phyloP scores from a whole-genome alignment of 495 filamentous ascomycete species.

The Letharia lupina region DNA sequence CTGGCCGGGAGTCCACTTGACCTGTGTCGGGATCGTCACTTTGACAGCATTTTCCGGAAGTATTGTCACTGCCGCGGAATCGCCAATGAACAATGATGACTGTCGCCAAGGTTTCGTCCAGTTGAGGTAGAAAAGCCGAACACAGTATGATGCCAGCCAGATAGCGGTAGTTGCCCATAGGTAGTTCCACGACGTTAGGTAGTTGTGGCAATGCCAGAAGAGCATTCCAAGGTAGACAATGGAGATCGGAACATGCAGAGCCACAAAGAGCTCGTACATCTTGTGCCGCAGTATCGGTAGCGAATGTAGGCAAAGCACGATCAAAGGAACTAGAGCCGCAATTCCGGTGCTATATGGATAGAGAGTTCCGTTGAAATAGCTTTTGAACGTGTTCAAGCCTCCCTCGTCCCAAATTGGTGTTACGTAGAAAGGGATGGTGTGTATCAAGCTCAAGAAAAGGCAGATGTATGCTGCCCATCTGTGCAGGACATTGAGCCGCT shows the following conservation, averaged over 20 bases:
- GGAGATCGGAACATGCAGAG: constrained; percentile 72
- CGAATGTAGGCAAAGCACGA: constrained; percentile 76
- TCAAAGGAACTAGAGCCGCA: constrained; percentile 73
- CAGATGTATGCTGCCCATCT: constrained; percentile 88
- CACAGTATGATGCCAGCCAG: constrained; percentile 57
- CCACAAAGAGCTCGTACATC: constrained; percentile 78
- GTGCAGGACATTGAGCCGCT: constrained; percentile 87
- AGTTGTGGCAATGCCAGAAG: constrained; percentile 95
- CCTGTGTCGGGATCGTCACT: constrained; percentile 83
- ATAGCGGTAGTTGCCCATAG: constrained; percentile 75
- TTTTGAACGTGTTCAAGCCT: constrained; percentile 55
- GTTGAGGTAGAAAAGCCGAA: constrained; percentile 69
- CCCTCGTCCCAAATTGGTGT: constrained; percentile 76
- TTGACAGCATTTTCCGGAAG: constrained; percentile 90
- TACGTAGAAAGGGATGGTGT: constrained; percentile 83
- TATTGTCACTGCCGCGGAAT: constrained; percentile 76
- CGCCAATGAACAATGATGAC: constrained; percentile 71
- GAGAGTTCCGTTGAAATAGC: constrained; percentile 53
- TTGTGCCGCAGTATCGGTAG: constrained; percentile 55
- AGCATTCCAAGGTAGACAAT: constrained; percentile 74
- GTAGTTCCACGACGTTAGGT: constrained; percentile 84
- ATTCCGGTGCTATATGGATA: constrained; percentile 81
- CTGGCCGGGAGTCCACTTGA: constrained; percentile 89
- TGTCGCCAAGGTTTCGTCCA: constrained; percentile 71
- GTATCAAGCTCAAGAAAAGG: constrained; percentile 71